These are phyloP conservation scores for Lizonia empirigonia DNA, from an alignment of 2,329 filamentous ascomycete genomes.

Conservation along the genomic window DNA sequence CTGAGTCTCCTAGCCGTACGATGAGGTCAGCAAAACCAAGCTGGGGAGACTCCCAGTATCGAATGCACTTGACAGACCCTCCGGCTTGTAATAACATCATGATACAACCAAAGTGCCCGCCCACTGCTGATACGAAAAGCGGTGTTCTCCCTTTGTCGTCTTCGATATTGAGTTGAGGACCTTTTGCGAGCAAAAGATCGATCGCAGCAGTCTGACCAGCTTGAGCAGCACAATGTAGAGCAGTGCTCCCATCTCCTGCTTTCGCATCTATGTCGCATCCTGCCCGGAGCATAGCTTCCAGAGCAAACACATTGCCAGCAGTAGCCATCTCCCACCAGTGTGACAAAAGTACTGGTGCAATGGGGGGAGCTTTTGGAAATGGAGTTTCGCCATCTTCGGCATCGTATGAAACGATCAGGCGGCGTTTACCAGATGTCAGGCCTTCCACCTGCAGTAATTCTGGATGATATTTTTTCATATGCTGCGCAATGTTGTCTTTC, in stretches of 20 bases:
- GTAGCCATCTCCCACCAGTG: constrained; percentile 10
- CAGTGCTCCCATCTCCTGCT: constrained; percentile 14
- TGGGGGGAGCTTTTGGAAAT: background rate
- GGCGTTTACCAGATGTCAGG: no score
- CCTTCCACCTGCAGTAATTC: background rate
- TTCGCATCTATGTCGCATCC: background rate
- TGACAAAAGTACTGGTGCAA: background rate
- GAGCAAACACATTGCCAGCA: background rate
- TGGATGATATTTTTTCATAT: background rate
- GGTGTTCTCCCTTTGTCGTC: background rate
- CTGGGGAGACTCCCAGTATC: no score
- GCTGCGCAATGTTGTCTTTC: constrained; percentile 19
- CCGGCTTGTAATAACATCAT: background rate
- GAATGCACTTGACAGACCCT: background rate
- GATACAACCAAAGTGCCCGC: background rate
- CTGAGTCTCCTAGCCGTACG: background rate
- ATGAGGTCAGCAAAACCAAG: background rate
- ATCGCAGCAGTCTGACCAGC: constrained; percentile 1
- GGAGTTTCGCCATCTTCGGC: background rate
- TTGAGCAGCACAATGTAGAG: constrained; percentile 20
- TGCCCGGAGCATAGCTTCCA: background rate
- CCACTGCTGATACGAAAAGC: constrained; percentile 7
- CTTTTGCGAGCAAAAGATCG: background rate
- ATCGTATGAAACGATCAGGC: background rate
- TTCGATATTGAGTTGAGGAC: background rate